phyloP scores from a whole-genome alignment of 2,329 filamentous ascomycete genomes.

The Atkinsonella hypoxylon region DNA sequence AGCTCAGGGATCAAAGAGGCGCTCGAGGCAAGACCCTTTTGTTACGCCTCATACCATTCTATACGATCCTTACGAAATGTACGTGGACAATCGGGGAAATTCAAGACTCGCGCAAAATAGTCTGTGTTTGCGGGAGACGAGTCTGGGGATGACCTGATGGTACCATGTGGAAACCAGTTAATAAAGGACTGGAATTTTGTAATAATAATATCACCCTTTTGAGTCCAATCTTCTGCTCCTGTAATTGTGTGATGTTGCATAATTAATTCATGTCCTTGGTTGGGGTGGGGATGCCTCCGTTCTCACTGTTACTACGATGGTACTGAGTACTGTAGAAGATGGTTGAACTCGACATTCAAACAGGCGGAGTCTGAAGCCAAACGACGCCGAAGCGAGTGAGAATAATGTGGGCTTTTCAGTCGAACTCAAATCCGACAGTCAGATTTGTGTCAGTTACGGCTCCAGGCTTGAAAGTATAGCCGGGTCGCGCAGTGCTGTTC shows the following conservation, averaged over 20 bases:
- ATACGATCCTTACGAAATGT: slow-evolving; percentile 44
- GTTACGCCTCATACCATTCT: slow-evolving; percentile 31
- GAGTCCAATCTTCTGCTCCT: slow-evolving; percentile 7
- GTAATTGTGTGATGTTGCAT: not conserved
- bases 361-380: not conserved
- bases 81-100: slow-evolving; percentile 18
- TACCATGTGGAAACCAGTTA: slow-evolving; percentile 17
- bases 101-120: slow-evolving; percentile 11
- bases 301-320: not conserved
- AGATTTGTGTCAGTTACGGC: not conserved
- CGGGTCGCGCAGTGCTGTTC: too few species aligned
- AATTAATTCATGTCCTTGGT: too few species aligned
- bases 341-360: not conserved
- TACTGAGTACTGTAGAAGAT: not conserved
- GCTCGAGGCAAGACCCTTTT: not conserved
- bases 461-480: not conserved
- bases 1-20: not conserved
- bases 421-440: not conserved
- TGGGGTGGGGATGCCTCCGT: too few species aligned
- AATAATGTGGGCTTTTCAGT: not conserved
- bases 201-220: slow-evolving; percentile 19
- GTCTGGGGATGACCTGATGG: not conserved
- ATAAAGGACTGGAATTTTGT: slow-evolving; percentile 20
- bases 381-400: not conserved
- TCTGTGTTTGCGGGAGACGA: slow-evolving; percentile 15